Conservation (phyloP, 345 rosid genomes). For the Geranium brycei region DNA sequence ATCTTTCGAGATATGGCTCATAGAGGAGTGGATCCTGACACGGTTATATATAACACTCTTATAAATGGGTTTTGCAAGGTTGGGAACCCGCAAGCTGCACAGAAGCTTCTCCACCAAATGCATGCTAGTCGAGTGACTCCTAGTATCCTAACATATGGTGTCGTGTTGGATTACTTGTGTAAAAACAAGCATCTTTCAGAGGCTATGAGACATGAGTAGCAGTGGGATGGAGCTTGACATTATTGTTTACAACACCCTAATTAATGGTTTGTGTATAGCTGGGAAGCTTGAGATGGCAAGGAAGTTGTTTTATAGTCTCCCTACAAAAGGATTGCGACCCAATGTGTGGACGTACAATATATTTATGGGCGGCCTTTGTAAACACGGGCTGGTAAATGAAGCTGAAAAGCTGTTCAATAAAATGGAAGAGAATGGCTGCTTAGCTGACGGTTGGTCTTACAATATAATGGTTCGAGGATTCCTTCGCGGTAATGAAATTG, state of each 20-base stretch:
- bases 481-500: no score
- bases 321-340: background rate
- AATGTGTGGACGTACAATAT: background rate
- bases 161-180: no score
- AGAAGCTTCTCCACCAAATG: background rate
- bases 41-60: constrained; percentile 5
- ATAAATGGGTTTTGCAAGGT: constrained; percentile 1
- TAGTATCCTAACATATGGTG: constrained; percentile 4
- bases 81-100: constrained; percentile 1
- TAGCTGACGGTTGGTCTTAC: no score
- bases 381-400: background rate
- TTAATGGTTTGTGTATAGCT: constrained; percentile 5
- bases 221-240: background rate
- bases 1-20: background rate
- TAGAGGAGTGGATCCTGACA: constrained; percentile 10
- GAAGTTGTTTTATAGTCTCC: background rate
- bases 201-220: background rate
- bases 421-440: no score
- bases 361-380: background rate
- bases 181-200: constrained; percentile 1
- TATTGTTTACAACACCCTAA: constrained; percentile 2
- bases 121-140: background rate
- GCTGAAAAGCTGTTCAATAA: background rate
- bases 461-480: no score
- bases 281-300: constrained; percentile 5